Evolutionary conservation across 352 stramenopile species (phyloP), one percentile per base, ranked within the genome.

Genomic region (Phytophthora pluvialis): DNA sequence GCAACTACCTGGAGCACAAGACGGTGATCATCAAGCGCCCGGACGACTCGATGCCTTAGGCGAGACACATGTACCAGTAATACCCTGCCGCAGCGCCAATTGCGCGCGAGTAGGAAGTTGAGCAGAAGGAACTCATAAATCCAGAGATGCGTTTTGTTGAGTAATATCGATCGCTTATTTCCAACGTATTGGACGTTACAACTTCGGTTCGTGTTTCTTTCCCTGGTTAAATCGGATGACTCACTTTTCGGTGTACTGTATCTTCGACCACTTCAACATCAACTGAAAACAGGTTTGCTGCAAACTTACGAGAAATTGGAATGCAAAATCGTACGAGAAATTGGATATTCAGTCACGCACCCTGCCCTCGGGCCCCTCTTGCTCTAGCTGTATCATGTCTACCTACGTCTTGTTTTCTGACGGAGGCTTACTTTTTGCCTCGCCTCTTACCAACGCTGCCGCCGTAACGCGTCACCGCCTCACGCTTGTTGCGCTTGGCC

Each of bases 401-500:
- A 69, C 53, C 57, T 69, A 65, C 63, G 68, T 60, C 38, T 60
- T 55, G 40, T n/a, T 29, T 43, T 26, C 42, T 45, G 52, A 63
- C 51, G 33, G 31, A 58, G 39, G 28, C 47, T 67, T 64, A 73
- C 51, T 73, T 77, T 53, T 67, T 75, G 38, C 77, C 87, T 73
- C 88, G 79, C 57, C 83, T 78, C 80, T 93, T 92, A 59, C 88
- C 88, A 32, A 94, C 80, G 64, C 78, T 94, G 39, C 73, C 75
- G 47, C 83, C 86, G 63, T 93, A 96, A 51, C 80, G 83, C 54
- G 78, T 81, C 48, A 96, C 86, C 15, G 86, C 88, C 43, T 71
- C 80, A 60, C 86, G 84, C 67, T 94, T 94, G 81, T 95, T 93
- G 67, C 86, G 84, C 73, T 92, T 94, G 56, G 86, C 86, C 88